Percentiles rank a stretch among this genome's conserved stretches.
phyloP scores from a whole-genome alignment of 352 stramenopile genomes.

The Albugo laibachii region DNA sequence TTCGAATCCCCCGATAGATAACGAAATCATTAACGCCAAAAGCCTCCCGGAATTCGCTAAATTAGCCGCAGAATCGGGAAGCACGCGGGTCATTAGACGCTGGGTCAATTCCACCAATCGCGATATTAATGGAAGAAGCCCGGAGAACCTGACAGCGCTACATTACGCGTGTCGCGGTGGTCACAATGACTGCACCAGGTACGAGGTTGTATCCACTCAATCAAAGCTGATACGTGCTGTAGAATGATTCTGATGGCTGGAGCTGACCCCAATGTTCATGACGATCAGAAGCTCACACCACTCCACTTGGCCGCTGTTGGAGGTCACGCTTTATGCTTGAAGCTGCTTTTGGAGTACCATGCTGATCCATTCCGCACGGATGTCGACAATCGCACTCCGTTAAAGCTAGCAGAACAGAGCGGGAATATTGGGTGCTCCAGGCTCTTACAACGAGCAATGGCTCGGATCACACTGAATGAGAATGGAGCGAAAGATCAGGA shows the following conservation, averaged over 20 bases:
- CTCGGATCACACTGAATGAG: constrained; percentile 34
- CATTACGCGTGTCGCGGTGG: constrained; percentile 53
- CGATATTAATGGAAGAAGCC: constrained; percentile 43
- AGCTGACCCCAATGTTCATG: constrained; percentile 44
- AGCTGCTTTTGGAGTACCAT: constrained; percentile 59
- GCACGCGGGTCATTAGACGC: constrained; percentile 58
- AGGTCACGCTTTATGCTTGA: constrained; percentile 57
- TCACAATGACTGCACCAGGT: constrained; percentile 60
- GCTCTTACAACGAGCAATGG: constrained; percentile 57
- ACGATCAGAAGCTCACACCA: constrained; percentile 54
- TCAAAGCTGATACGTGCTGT: not conserved
- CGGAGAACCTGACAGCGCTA: constrained; percentile 60
- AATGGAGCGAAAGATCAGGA: constrained; percentile 8
- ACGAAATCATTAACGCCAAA: constrained; percentile 10
- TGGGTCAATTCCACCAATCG: constrained; percentile 50
- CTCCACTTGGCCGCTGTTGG: constrained; percentile 49
- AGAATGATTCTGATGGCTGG: constrained; percentile 33
- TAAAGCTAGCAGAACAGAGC: constrained; percentile 43
- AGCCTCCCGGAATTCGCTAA: constrained; percentile 42
- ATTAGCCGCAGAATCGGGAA: constrained; percentile 46
- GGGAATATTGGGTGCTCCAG: constrained; percentile 59
- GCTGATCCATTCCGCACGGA: constrained; percentile 65
- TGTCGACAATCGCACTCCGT: constrained; percentile 44
- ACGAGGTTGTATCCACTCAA: not conserved
- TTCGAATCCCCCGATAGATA: constrained; percentile 2